Evolutionary conservation across 2,329 filamentous ascomycete species (phyloP).

Genomic region (Boeremia exigua): DNA sequence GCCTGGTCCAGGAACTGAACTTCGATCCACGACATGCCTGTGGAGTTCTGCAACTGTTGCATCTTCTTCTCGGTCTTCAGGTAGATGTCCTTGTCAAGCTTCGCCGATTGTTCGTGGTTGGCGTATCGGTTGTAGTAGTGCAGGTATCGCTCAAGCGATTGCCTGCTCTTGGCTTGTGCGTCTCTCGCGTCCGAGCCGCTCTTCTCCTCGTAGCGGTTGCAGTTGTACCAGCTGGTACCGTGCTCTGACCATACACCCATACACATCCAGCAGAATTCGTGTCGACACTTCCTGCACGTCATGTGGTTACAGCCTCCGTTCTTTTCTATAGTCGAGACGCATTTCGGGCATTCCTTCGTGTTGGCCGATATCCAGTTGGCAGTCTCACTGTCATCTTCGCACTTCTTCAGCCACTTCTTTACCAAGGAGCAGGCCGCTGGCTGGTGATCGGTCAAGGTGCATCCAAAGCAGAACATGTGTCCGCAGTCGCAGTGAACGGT

Average conservation of each 20-base stretch:
- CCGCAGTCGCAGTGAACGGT: constrained; percentile 87
- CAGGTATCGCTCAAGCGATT: constrained; percentile 92
- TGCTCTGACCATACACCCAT: constrained; percentile 99
- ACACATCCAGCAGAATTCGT: constrained; percentile 99
- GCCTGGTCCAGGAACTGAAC: constrained; percentile 96
- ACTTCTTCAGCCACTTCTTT: constrained; percentile 97
- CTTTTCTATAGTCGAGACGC: constrained; percentile 97
- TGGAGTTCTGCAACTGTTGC: constrained; percentile 91
- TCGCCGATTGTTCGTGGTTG: constrained; percentile 97
- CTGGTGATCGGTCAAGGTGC: constrained; percentile 86
- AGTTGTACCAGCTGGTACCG: constrained; percentile 99
- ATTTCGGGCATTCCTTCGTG: constrained; percentile 97
- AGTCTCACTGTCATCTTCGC: constrained; percentile 96
- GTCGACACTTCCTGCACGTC: constrained; percentile 94
- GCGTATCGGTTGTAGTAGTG: constrained; percentile 99
- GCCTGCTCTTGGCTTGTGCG: constrained; percentile 87
- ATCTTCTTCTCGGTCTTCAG: constrained; percentile 99
- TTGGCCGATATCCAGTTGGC: constrained; percentile 99
- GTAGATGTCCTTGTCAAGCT: constrained; percentile 94
- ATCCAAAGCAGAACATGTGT: constrained; percentile 94
- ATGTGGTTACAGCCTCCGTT: constrained; percentile 98
- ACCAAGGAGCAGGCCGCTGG: constrained; percentile 90
- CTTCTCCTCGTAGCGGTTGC: constrained; percentile 96
- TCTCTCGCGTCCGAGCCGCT: constrained; percentile 88
- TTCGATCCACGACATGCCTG: constrained; percentile 98